Evolutionary conservation across 1,284 basidiomycete genomes (phyloP), one percentile per base, ranked within the genome.

Genomic region (Apiotrichum gracile): DNA sequence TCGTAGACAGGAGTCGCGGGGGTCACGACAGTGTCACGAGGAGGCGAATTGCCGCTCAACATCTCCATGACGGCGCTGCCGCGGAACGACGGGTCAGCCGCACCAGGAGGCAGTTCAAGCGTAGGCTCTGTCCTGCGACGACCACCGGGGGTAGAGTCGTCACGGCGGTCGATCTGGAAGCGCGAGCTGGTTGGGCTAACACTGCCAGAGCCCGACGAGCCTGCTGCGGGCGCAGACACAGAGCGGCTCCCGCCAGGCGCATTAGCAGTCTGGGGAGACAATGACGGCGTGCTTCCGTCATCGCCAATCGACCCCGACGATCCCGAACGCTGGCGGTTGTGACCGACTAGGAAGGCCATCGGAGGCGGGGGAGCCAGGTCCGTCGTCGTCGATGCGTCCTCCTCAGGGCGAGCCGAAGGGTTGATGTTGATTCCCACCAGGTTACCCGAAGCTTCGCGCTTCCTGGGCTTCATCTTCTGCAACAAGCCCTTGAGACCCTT

Each of bases 401-500:
- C 4, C 25, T 42, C 26, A 8, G 41, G 41, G 13, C 41, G 41
- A 6, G 41, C 85, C 84, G 39, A 92, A 77, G 61, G 58, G 21
- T 29, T 19, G 12, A 43, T 29, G n/a, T n/a, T 43, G 21, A 45
- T 45, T 24, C 43, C 43, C 13, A 45, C 43, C 2, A 45, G 43
- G 13, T 14, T 45, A 10, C 29, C 33, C 43, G 59, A 58, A 16
- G 79, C 68, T 65, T 88, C 85, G 60, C 33, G 52, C 41, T 60
- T 47, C 46, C 63, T 63, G 1, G 62, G 53, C 49, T 67, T 69
- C 61, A 92, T 84, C 44, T 87, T 82, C 55, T 82, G 82, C 84
- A 89, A 87, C 47, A 92, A 84, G 68, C 87, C 90, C 59, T 86
- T 85, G 44, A 93, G 70, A 12, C 87, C 88, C 48, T 82, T 87